Percentiles rank a stretch among this genome's conserved stretches.
These are phyloP conservation scores for Auriscalpium orientale DNA, from an alignment of 768 basidiomycete genomes.

Conservation along the genomic window DNA sequence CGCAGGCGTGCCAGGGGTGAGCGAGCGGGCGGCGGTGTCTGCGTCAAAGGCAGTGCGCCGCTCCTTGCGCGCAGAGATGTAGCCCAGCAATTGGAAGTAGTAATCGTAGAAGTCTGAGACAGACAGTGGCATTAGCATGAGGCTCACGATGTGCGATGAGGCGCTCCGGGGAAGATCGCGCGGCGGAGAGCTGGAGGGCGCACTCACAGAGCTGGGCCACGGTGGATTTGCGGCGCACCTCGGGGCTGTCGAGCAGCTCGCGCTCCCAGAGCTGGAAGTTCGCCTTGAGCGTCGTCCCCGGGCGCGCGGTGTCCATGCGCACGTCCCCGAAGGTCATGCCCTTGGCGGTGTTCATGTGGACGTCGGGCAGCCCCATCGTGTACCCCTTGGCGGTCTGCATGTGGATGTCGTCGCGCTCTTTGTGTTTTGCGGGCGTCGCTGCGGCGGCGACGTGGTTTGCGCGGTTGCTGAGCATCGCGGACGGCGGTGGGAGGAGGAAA, in stretches of 20 bases:
- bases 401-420: conserved; percentile 44
- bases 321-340: conserved; percentile 46
- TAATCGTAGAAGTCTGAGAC: conserved; percentile 88
- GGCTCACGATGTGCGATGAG: background rate
- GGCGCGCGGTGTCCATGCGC: conserved; percentile 60
- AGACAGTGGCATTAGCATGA: background rate
- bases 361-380: conserved; percentile 37
- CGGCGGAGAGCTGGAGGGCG: background rate
- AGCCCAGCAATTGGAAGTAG: conserved; percentile 92
- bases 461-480: background rate
- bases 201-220: conserved; percentile 91
- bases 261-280: conserved; percentile 76
- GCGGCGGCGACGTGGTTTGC: background rate
- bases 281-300: conserved; percentile 43
- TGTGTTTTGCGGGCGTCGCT: background rate
- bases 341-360: conserved; percentile 63
- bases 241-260: conserved; percentile 73
- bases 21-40: conserved; percentile 65
- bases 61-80: conserved; percentile 79
- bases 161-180: background rate
- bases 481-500: background rate
- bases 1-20: conserved; percentile 35
- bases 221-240: conserved; percentile 92
- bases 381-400: conserved; percentile 75
- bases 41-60: conserved; percentile 76